Percentiles rank a stretch among this genome's conserved stretches.
These are phyloP conservation scores for Sisymbrium irio DNA, from an alignment of 345 rosid genomes.

Conservation along the genomic window DNA sequence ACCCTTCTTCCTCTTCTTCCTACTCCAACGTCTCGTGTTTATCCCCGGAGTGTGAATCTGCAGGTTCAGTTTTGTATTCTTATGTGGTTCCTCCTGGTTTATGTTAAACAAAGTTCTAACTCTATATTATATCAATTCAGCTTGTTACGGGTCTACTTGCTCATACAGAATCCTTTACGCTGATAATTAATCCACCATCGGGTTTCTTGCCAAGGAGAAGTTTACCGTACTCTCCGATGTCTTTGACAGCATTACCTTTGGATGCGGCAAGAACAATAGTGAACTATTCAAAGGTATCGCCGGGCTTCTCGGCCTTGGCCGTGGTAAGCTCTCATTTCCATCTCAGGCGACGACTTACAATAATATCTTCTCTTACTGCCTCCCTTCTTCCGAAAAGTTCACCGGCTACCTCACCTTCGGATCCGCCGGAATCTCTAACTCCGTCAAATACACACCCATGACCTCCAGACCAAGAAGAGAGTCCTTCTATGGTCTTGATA, in stretches of 20 bases:
- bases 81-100: too few relatives aligned
- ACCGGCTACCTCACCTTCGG: constrained; percentile 75
- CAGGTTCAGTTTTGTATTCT: too few relatives aligned
- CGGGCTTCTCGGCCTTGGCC: constrained; percentile 74
- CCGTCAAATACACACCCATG: constrained; percentile 51
- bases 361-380: constrained; percentile 70
- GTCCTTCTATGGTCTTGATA: constrained; percentile 52
- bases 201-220: constrained; percentile 53
- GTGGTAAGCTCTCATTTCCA: constrained; percentile 54
- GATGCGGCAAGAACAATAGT: constrained; percentile 65
- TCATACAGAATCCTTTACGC: constrained; percentile 58
- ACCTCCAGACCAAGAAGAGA: constrained; percentile 29
- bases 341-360: constrained; percentile 56
- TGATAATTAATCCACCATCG: constrained; percentile 51
- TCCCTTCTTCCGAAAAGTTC: constrained; percentile 54
- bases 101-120: too few relatives aligned
- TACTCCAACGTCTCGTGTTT: constrained; percentile 54
- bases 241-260: constrained; percentile 47
- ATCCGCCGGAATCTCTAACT: constrained; percentile 29
- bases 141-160: constrained; percentile 24
- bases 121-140: too few relatives aligned
- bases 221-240: constrained; percentile 49
- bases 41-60: constrained; percentile 1
- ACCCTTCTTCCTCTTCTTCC: constrained; percentile 44
- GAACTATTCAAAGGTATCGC: constrained; percentile 56